Evolutionary conservation across 768 basidiomycete species (phyloP).

Genomic region (Leccinum ochraceum): DNA sequence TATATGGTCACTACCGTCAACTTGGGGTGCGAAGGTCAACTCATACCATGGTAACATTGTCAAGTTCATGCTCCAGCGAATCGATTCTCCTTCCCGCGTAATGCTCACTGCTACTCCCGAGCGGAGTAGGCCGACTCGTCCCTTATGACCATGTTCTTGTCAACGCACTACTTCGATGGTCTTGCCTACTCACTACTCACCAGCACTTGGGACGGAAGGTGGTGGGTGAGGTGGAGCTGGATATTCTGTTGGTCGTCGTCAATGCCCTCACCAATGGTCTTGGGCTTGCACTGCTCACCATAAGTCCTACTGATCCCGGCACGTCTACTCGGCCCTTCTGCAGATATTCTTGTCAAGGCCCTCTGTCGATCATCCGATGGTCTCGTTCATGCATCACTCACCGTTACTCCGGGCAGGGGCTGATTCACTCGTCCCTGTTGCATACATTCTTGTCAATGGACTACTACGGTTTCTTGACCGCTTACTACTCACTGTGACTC

Average conservation of each 20-base stretch:
- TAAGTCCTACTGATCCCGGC: neutral
- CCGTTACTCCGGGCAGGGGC: no score
- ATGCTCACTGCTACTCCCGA: neutral
- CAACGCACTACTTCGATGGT: neutral
- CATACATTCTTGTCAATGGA: no score
- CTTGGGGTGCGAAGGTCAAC: neutral
- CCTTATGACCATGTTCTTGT: neutral
- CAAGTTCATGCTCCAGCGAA: neutral
- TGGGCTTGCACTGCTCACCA: neutral
- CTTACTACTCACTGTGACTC: no score
- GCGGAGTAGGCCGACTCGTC: neutral
- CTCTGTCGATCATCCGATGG: neutral
- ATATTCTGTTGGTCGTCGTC: neutral
- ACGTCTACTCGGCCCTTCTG: neutral
- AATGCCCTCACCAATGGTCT: neutral
- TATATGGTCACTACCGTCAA: neutral
- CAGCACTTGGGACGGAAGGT: neutral
- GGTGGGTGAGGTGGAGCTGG: neutral
- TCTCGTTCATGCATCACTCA: neutral
- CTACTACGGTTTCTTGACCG: no score
- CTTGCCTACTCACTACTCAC: neutral
- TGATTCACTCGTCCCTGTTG: no score
- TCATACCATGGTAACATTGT: neutral
- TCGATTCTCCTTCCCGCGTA: neutral
- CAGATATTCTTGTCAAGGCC: neutral